phyloP scores from a whole-genome alignment of 768 basidiomycete genomes.

The Pleurotus cornucopiae region DNA sequence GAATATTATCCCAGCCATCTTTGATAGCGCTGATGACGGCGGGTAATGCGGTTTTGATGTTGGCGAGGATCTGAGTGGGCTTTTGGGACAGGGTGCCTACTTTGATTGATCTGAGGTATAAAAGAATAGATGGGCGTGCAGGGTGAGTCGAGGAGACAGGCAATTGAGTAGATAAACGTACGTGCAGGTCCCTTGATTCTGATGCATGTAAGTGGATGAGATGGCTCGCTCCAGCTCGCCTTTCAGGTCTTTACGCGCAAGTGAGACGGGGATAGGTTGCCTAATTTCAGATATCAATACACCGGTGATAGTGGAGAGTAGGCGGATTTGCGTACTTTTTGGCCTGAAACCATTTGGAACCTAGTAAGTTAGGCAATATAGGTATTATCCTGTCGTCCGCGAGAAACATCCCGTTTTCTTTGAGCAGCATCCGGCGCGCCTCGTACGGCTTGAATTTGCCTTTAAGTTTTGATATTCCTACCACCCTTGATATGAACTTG shows the following conservation, averaged over 20 bases:
- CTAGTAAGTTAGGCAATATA: conserved; percentile 82
- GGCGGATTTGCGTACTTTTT: conserved; percentile 70
- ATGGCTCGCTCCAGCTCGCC: conserved; percentile 89
- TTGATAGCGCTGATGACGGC: conserved; percentile 64
- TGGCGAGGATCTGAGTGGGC: conserved; percentile 69
- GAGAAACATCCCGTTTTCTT: conserved; percentile 89
- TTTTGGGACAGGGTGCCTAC: conserved; percentile 72
- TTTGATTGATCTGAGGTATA: conserved; percentile 66
- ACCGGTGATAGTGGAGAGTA: conserved; percentile 8
- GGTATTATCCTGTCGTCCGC: conserved; percentile 89
- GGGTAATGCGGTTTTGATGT: conserved; percentile 77
- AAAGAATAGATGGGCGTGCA: background rate
- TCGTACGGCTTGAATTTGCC: conserved; percentile 89
- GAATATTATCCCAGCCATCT: conserved; percentile 88
- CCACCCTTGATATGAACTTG: conserved; percentile 88
- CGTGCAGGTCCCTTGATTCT: conserved; percentile 91
- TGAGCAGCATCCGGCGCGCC: conserved; percentile 75
- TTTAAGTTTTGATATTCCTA: conserved; percentile 87
- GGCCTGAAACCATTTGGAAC: conserved; percentile 87
- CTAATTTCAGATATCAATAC: conserved; percentile 33
- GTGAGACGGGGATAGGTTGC: conserved; percentile 92
- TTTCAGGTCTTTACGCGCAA: conserved; percentile 88
- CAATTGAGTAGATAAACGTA: conserved; percentile 35
- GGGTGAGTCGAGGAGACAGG: background rate
- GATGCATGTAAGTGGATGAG: conserved; percentile 93